phyloP scores from a whole-genome alignment of 176 grass and related monocot genomes.

The Triticum urartu region DNA sequence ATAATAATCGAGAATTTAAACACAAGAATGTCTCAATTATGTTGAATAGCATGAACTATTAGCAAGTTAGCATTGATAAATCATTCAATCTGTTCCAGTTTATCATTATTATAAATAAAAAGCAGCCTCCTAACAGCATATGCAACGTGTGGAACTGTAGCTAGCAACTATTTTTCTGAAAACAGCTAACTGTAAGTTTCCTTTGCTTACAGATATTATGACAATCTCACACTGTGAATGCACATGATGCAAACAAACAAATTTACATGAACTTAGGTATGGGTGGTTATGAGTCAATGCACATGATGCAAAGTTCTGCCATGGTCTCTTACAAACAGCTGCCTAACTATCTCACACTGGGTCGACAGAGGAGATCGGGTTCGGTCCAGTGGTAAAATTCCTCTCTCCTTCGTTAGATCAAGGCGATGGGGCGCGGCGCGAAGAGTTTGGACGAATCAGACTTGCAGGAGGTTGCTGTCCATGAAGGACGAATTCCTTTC shows the following conservation, averaged over 20 bases:
- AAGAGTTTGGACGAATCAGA: too few relatives aligned
- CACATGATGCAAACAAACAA: neutral
- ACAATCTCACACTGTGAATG: neutral
- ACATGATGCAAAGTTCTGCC: neutral
- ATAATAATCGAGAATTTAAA: neutral
- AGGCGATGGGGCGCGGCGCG: too few relatives aligned
- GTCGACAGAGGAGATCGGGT: too few relatives aligned
- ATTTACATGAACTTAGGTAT: neutral
- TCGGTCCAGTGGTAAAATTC: too few relatives aligned
- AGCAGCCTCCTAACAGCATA: neutral
- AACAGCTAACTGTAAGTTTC: slow-evolving; percentile 16
- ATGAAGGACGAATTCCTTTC: too few relatives aligned
- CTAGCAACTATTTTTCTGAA: neutral
- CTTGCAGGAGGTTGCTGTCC: too few relatives aligned
- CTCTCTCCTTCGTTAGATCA: too few relatives aligned
- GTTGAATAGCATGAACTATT: slow-evolving; percentile 10
- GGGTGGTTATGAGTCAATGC: neutral
- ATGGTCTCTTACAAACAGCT: neutral
- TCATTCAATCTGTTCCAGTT: neutral
- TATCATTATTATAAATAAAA: neutral
- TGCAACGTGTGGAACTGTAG: neutral
- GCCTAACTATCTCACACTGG: neutral
- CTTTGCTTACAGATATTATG: neutral
- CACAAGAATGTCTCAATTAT: neutral
- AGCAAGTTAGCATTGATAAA: slow-evolving; percentile 5